phyloP scores from a whole-genome alignment of 305 asterid genomes.

The Rubia balearica region DNA sequence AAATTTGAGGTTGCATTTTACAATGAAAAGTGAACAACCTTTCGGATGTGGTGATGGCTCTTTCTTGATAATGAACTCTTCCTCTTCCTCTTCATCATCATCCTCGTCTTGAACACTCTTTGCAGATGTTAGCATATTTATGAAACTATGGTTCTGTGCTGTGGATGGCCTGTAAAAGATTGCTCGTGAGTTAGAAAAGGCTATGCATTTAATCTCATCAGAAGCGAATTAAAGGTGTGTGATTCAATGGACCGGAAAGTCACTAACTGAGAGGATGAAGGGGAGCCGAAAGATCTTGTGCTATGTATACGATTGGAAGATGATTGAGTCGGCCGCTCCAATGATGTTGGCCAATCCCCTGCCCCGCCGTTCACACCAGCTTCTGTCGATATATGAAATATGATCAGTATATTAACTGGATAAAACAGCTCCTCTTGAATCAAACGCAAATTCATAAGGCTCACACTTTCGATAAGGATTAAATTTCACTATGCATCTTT shows the following conservation, averaged over 20 bases:
- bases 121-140: conserved; percentile 68
- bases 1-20: conserved; percentile 9
- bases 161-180: conserved; percentile 55
- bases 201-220: conserved; percentile 3
- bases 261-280: conserved; percentile 75
- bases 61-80: conserved; percentile 60
- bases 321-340: conserved; percentile 64
- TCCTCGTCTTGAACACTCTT: conserved; percentile 72
- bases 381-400: conserved; percentile 32
- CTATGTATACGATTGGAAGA: conserved; percentile 46
- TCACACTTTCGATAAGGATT: background rate
- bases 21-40: conserved; percentile 35
- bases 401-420: conserved; percentile 7
- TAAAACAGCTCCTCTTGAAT: background rate
- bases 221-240: background rate
- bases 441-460: background rate
- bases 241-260: conserved; percentile 21
- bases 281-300: conserved; percentile 48
- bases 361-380: conserved; percentile 53
- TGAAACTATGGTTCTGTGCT: conserved; percentile 57
- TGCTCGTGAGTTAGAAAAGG: conserved; percentile 9
- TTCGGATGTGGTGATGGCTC: conserved; percentile 53
- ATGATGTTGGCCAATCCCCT: conserved; percentile 51
- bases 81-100: conserved; percentile 63
- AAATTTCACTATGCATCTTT: background rate